Evolutionary conservation across 805 yeast genomes (phyloP).

Genomic region (Candida saitoana): DNA sequence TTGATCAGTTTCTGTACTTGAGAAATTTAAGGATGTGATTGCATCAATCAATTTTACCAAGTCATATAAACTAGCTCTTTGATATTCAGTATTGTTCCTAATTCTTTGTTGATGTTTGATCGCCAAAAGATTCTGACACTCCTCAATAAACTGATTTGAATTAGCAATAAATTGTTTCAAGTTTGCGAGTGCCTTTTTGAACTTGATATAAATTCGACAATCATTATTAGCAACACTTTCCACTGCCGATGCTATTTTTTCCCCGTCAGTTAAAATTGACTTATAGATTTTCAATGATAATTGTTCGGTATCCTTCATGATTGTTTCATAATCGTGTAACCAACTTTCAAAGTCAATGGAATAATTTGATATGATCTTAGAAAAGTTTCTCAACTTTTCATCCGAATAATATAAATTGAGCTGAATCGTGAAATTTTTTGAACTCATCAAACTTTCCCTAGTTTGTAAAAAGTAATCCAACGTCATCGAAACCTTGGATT

Average conservation of each 20-base stretch:
- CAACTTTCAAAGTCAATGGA: conserved; percentile 49
- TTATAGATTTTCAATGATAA: conserved; percentile 47
- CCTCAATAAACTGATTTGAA: conserved; percentile 51
- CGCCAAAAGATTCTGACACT: conserved; percentile 50
- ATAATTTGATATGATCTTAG: conserved; percentile 34
- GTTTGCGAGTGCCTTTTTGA: conserved; percentile 13
- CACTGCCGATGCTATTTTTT: conserved; percentile 41
- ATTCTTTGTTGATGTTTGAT: conserved; percentile 51
- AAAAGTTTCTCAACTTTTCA: conserved; percentile 42
- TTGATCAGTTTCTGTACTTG: conserved; percentile 57
- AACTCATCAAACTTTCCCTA: conserved; percentile 2
- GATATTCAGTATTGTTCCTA: conserved; percentile 24
- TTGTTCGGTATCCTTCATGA: conserved; percentile 37
- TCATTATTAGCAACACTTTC: conserved; percentile 6
- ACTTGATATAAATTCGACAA: conserved; percentile 5
- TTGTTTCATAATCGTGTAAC: conserved; percentile 42
- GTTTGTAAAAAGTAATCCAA: conserved; percentile 25
- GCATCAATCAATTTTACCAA: conserved; percentile 39
- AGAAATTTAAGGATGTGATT: conserved; percentile 49
- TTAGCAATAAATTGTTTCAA: conserved; percentile 41
- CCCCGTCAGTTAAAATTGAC: conserved; percentile 51
- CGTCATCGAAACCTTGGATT: conserved; percentile 30
- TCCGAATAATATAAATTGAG: conserved; percentile 49
- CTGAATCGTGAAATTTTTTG: conserved; percentile 21
- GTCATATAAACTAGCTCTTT: conserved; percentile 7